These are phyloP conservation scores for Lentinula raphanica DNA, from an alignment of 768 basidiomycete genomes.

Conservation along the genomic window DNA sequence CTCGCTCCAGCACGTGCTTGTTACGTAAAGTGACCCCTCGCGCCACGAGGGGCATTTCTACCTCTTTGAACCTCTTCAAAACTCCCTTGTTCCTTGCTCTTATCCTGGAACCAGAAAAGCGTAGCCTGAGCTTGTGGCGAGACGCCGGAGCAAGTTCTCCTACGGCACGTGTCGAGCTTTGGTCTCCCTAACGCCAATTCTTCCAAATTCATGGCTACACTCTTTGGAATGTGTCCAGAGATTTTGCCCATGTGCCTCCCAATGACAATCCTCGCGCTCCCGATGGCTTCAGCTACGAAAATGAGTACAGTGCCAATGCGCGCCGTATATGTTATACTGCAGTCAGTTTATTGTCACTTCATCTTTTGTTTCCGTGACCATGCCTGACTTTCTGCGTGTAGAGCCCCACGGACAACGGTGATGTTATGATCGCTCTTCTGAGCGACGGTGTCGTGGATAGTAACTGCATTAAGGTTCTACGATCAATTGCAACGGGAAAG, in stretches of 20 bases:
- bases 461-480: background rate
- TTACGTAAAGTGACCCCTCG: no score
- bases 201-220: background rate
- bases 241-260: constrained; percentile 7
- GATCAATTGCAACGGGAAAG: background rate
- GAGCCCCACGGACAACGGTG: background rate
- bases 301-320: background rate
- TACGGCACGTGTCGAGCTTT: background rate
- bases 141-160: background rate
- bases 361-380: background rate
- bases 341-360: background rate
- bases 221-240: background rate
- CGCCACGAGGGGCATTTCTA: no score
- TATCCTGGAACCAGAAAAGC: no score
- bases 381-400: background rate
- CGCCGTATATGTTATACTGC: no score
- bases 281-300: constrained; percentile 3
- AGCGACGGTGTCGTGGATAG: background rate
- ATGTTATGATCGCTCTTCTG: background rate
- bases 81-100: no score
- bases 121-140: no score
- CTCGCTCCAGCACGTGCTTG: no score
- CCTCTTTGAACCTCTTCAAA: no score
- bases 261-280: background rate
- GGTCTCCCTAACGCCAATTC: background rate